phyloP scores from a whole-genome alignment of 202 grass and related monocot genomes.

The Dendrocalamus latiflorus region DNA sequence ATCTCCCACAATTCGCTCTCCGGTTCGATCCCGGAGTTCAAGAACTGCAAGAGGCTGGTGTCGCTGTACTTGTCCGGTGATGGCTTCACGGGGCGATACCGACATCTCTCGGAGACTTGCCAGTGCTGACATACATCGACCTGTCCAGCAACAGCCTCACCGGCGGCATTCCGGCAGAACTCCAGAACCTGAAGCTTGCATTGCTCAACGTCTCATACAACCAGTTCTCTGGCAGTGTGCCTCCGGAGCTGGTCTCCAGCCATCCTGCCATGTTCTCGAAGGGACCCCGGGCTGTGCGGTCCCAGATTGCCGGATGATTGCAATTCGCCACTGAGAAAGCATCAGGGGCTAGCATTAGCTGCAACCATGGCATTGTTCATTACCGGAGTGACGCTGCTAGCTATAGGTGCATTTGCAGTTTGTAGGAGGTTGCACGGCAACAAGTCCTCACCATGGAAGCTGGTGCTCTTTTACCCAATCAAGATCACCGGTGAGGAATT shows the following conservation, averaged over 20 bases:
- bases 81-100: slow-evolving; percentile 49
- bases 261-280: slow-evolving; percentile 66
- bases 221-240: slow-evolving; percentile 58
- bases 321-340: not conserved
- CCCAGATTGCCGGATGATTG: slow-evolving; percentile 48
- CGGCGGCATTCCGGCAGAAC: slow-evolving; percentile 49
- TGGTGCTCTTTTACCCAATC: slow-evolving; percentile 61
- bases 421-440: slow-evolving; percentile 5
- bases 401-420: slow-evolving; percentile 30
- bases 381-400: slow-evolving; percentile 27
- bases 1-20: slow-evolving; percentile 64
- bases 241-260: slow-evolving; percentile 39
- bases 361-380: slow-evolving; percentile 36
- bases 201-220: slow-evolving; percentile 80
- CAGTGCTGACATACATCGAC: slow-evolving; percentile 80
- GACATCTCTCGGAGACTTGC: slow-evolving; percentile 46
- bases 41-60: slow-evolving; percentile 60
- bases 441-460: slow-evolving; percentile 29
- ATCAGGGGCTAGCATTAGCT: slow-evolving; percentile 26
- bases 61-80: slow-evolving; percentile 62
- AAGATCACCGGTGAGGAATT: slow-evolving; percentile 56
- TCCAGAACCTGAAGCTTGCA: slow-evolving; percentile 68
- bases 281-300: slow-evolving; percentile 61
- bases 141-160: slow-evolving; percentile 64
- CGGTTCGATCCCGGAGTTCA: slow-evolving; percentile 45